Conservation (phyloP, 1,139 yeast genomes). For the Eremothecium coryli region DNA sequence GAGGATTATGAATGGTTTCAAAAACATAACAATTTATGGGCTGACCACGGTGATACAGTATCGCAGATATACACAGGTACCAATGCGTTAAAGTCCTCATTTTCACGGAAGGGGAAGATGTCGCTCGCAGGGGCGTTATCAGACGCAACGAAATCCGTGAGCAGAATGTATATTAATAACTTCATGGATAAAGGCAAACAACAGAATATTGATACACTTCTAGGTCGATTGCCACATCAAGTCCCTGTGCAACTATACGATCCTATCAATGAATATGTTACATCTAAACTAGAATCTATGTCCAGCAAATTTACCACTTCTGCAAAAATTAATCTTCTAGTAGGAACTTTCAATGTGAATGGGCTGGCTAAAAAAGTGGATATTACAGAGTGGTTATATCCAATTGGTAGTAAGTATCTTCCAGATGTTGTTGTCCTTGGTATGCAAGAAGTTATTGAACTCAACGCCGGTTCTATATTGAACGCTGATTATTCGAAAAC, state of each 20-base stretch:
- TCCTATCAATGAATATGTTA: slow-evolving; percentile 78
- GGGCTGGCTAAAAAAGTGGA: slow-evolving; percentile 54
- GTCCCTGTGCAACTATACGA: slow-evolving; percentile 67
- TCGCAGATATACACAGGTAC: slow-evolving; percentile 97
- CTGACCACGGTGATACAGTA: slow-evolving; percentile 95
- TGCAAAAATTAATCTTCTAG: slow-evolving; percentile 53
- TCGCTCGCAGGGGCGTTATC: slow-evolving; percentile 92
- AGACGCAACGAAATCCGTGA: slow-evolving; percentile 91
- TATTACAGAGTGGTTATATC: slow-evolving; percentile 74
- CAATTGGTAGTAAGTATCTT: slow-evolving; percentile 42
- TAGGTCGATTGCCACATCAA: slow-evolving; percentile 74
- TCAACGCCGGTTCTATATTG: slow-evolving; percentile 75
- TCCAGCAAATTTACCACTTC: slow-evolving; percentile 52
- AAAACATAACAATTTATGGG: slow-evolving; percentile 84
- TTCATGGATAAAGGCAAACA: slow-evolving; percentile 90
- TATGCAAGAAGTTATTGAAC: slow-evolving; percentile 83
- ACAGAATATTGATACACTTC: slow-evolving; percentile 69
- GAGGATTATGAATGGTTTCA: slow-evolving; percentile 43
- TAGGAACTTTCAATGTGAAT: slow-evolving; percentile 84
- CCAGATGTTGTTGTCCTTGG: slow-evolving; percentile 78
- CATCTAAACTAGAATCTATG: slow-evolving; percentile 44
- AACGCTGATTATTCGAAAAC: slow-evolving; percentile 62
- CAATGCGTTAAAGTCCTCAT: slow-evolving; percentile 88
- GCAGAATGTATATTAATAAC: slow-evolving; percentile 90
- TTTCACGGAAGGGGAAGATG: slow-evolving; percentile 91